Percentiles rank a stretch among this genome's conserved stretches.
Evolutionary conservation across 306 rosid genomes (phyloP).

Genomic region (Trichosanthes cucumerina): DNA sequence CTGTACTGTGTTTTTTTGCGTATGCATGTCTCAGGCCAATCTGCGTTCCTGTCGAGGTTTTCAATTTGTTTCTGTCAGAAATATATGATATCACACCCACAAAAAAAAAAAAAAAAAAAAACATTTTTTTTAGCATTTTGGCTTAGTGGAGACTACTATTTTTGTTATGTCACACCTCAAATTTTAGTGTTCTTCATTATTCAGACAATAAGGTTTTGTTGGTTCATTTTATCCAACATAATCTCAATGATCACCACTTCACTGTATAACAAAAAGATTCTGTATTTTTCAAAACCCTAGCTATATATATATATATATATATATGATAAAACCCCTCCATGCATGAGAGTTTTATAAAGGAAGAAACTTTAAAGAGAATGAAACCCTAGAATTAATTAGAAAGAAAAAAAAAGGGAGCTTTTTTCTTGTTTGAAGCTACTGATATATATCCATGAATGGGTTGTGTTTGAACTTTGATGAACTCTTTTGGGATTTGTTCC

Average conservation of each 20-base stretch:
- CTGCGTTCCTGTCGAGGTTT: not conserved
- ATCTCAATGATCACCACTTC: not conserved
- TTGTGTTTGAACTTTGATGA: not conserved
- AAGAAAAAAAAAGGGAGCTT: not conserved
- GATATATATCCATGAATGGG: not conserved
- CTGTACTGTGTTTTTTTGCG: slow-evolving; percentile 4
- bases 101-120: not conserved
- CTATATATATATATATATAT: not conserved
- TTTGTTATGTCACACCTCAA: not conserved
- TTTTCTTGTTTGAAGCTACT: not conserved
- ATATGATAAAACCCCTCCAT: not conserved
- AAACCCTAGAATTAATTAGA: not conserved
- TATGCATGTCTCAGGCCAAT: not conserved
- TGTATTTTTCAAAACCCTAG: not conserved
- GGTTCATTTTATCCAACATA: slow-evolving; percentile 7
- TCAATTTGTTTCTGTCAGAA: not conserved
- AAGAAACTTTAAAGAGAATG: not conserved
- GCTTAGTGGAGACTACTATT: not conserved
- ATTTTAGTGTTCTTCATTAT: not conserved
- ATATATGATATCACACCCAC: not conserved
- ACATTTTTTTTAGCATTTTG: not conserved
- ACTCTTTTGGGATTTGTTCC: not conserved
- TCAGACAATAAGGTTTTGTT: not conserved
- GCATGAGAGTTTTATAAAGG: not conserved
- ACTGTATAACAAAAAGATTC: not conserved